Base-by-base conservation (phyloP, 2,329 filamentous ascomycete genomes). In the Coniochaeta sp. region DNA sequence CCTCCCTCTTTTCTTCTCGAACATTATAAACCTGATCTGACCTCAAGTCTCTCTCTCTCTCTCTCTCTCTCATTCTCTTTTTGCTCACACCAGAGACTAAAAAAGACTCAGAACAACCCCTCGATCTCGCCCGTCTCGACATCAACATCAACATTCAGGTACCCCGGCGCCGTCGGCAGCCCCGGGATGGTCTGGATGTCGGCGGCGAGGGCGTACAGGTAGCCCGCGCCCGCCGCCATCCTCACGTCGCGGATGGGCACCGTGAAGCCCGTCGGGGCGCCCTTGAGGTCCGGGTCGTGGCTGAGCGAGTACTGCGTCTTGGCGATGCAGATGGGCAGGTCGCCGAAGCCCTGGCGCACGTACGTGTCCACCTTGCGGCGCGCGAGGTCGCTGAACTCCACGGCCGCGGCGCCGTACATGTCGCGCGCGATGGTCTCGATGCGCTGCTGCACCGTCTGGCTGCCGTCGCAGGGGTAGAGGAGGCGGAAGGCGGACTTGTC, bases 161-260 rank as follows among this genome's bases (percentile, higher is more conserved):
- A 98, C 12, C 95, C 95, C 9, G 93, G 95, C 22, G 93, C 93
- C 9, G 95, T 98, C 10, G 93, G 93, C 65, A 99, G 80, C 63
- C 95, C 95, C 16, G 95, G 95, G 65, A 99, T 99, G 1, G 95
- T 99, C 80, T 98, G 95, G 66, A 99, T 98, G 71, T 99, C 95
- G 16, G 95, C 95, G 59, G 95, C 95, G 63, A 98, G 83, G 7
- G 95, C 95, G 68, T 96, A 97, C 83, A 96, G 77, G 74, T 96
- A 96, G 64, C 95, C 95, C 63, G 91, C 95, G 70, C 95, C 95
- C 62, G 93, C 93, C 30, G 95, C 95, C 82, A 99, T 87, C 63
- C 93, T 83, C 42, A 99, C 93, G 71, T 99, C 95, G 62, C 93
- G 82, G 67, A 99, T 96, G 1, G 95, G 95, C 6, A 99, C 87